Evolutionary conservation across 805 yeast genomes (phyloP).

Genomic region (Wickerhamomyces sydowiorum): DNA sequence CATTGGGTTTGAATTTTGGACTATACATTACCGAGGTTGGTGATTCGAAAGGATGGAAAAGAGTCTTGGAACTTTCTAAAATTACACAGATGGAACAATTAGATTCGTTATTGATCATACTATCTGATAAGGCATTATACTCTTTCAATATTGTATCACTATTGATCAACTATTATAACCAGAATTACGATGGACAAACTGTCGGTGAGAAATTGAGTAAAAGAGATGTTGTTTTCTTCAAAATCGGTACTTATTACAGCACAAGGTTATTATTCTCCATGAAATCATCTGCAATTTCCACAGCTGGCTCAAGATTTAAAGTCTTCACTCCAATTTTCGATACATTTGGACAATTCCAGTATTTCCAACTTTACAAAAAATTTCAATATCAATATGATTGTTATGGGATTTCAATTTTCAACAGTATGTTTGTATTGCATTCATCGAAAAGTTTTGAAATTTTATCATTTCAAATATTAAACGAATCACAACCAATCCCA

Average conservation of each 20-base stretch:
- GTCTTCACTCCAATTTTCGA: constrained; percentile 54
- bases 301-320: constrained; percentile 41
- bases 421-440: constrained; percentile 61
- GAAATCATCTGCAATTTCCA: constrained; percentile 40
- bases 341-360: constrained; percentile 37
- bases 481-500: constrained; percentile 53
- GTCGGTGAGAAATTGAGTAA: constrained; percentile 45
- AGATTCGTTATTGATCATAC: constrained; percentile 47
- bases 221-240: constrained; percentile 56
- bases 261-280: constrained; percentile 52
- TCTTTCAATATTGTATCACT: constrained; percentile 62
- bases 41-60: constrained; percentile 44
- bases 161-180: constrained; percentile 49
- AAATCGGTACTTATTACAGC: constrained; percentile 63
- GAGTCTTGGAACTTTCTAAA: constrained; percentile 44
- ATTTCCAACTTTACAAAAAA: constrained; percentile 38
- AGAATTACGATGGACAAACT: constrained; percentile 26
- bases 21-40: constrained; percentile 40
- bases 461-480: constrained; percentile 50
- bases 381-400: constrained; percentile 53
- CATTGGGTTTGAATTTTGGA: constrained; percentile 63
- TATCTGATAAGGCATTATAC: constrained; percentile 53
- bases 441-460: constrained; percentile 64
- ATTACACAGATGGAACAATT: constrained; percentile 60
- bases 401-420: constrained; percentile 54